Percentiles rank a stretch among this genome's conserved stretches.
phyloP scores from a whole-genome alignment of 1,284 basidiomycete genomes.

The Lignosus rhinocerotis region DNA sequence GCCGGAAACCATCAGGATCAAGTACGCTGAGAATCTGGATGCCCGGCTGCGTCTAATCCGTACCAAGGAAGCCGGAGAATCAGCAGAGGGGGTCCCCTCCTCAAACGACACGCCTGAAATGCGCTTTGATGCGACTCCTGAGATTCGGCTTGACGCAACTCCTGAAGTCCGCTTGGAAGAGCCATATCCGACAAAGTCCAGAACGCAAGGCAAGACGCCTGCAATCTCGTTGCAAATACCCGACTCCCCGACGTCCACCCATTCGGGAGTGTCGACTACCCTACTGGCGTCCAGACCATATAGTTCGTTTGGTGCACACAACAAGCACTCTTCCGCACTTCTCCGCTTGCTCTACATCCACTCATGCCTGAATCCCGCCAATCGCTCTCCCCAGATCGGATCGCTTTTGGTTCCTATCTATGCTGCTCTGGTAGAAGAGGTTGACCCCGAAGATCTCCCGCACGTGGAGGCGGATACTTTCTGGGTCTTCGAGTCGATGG shows the following conservation, averaged over 20 bases:
- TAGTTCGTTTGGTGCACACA: slow-evolving; percentile 49
- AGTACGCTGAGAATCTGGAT: slow-evolving; percentile 54
- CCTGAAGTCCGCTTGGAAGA: slow-evolving; percentile 25
- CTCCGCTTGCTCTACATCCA: slow-evolving; percentile 75
- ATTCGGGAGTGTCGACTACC: slow-evolving; percentile 42
- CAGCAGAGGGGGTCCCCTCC: slow-evolving; percentile 10
- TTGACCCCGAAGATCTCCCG: slow-evolving; percentile 56
- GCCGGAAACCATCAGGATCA: slow-evolving; percentile 47
- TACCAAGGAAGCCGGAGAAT: slow-evolving; percentile 26
- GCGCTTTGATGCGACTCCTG: slow-evolving; percentile 42
- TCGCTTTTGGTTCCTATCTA: slow-evolving; percentile 73
- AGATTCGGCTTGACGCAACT: slow-evolving; percentile 45
- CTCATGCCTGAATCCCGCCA: slow-evolving; percentile 69
- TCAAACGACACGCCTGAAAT: slow-evolving; percentile 51
- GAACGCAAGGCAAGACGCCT: slow-evolving; percentile 26
- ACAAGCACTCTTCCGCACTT: slow-evolving; percentile 62
- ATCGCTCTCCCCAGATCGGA: slow-evolving; percentile 63
- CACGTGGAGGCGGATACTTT: slow-evolving; percentile 80
- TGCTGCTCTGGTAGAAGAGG: slow-evolving; percentile 58
- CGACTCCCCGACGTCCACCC: slow-evolving; percentile 30
- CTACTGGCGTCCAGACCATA: slow-evolving; percentile 52
- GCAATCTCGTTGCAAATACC: slow-evolving; percentile 35
- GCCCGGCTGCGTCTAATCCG: slow-evolving; percentile 50
- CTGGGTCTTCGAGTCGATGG: slow-evolving; percentile 75
- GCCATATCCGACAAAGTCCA: slow-evolving; percentile 16